Evolutionary conservation across 768 basidiomycete species (phyloP).

Genomic region (Ephemerocybe angulata): DNA sequence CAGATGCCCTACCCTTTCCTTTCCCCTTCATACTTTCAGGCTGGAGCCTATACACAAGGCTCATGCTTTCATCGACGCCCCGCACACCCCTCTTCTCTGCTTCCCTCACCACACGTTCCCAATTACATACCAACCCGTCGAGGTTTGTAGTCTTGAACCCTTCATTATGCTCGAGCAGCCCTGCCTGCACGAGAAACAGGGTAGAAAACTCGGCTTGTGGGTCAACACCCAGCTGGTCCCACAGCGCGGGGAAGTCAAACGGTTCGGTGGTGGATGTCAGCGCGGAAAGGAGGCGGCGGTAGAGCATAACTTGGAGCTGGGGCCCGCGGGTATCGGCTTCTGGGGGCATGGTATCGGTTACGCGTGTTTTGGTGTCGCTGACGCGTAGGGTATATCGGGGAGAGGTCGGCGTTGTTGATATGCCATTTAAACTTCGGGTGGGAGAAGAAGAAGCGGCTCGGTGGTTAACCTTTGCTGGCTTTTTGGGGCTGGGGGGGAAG

Average conservation of each 20-base stretch:
- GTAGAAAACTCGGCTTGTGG: constrained; percentile 45
- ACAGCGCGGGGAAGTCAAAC: constrained; percentile 53
- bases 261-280: constrained; percentile 41
- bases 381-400: constrained; percentile 36
- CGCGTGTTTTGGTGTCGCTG: constrained; percentile 72
- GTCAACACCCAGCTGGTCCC: constrained; percentile 44
- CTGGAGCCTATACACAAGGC: constrained; percentile 51
- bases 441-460: neutral
- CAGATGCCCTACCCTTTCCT: constrained; percentile 10
- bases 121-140: constrained; percentile 30
- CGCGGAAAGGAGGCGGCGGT: constrained; percentile 58
- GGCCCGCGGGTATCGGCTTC: constrained; percentile 56
- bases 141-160: constrained; percentile 30
- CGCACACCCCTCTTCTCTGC: constrained; percentile 26
- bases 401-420: neutral
- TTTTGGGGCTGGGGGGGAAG: neutral
- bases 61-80: constrained; percentile 38
- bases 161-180: constrained; percentile 22
- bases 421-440: neutral
- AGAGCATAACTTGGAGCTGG: constrained; percentile 74
- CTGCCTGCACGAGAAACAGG: constrained; percentile 43
- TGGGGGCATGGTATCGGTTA: constrained; percentile 43
- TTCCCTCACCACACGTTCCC: constrained; percentile 28
- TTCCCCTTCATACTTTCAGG: constrained; percentile 18
- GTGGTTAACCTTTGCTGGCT: neutral